Base-by-base conservation (phyloP, 2,329 filamentous ascomycete species). In the Didymellaceae sp. region DNA sequence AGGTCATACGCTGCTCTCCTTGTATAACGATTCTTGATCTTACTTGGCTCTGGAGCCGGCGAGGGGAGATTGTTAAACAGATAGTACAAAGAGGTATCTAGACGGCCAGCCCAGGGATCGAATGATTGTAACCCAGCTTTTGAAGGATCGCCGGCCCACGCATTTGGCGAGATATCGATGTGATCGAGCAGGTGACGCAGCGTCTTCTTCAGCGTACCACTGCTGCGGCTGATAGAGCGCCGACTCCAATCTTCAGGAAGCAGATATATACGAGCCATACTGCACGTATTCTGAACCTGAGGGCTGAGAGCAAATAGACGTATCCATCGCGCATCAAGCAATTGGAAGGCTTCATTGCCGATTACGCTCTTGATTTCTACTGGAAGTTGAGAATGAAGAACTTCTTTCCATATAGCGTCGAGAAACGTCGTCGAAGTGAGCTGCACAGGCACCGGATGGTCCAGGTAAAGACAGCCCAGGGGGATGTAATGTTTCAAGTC, bases 41-140 rank as follows among this genome's bases (percentile, higher is more conserved):
- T 57, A 1, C 76, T 72, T 0, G 79, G 75, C n/a, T 74, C 66
- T 2, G 89, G 88, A 2, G 76, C 67, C 0, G 89, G 89, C 0
- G 88, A 89, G 0, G 86, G 84, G 1, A 92, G 78, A 2, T 76
- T 83, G 68, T 92, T 92, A 77, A 92, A 92, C 37, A 91, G 75
- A 21, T 86, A 80, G 38, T 90, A 82, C 1, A 92, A 73, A 0
- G 87, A 86, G 2, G 75, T 65, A 8, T 79, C 70, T 14, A 81
- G 74, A 11, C 71, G 56, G 1, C 67, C 69, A 6, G 77, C 71
- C 62, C 76, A 76, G 5, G 68, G 54, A 45, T 78, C 74, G 34
- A 77, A 77, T 3, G 57, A 49, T 6, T 55, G 51, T 14, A 59
- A 47, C 13, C 49, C 45, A 16, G 54, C 25, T 13, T 58, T 56